phyloP scores from a whole-genome alignment of 2,329 filamentous ascomycete species.

The Saccharata proteae region DNA sequence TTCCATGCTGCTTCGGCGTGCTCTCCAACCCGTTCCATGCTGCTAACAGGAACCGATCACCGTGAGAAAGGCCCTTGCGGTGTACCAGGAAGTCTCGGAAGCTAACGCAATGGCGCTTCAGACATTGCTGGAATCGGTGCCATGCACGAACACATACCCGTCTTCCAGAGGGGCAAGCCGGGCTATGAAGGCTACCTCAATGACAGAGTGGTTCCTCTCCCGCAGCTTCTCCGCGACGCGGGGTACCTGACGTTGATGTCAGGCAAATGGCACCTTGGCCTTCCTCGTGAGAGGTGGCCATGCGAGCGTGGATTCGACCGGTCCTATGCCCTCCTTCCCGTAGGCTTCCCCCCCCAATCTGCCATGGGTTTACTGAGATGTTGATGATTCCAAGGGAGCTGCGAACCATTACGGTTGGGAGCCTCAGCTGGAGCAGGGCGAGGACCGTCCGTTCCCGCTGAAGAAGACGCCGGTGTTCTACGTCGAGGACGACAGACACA shows the following conservation, averaged over 20 bases:
- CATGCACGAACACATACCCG: slow-evolving; percentile 42
- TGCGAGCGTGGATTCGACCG: slow-evolving; percentile 10
- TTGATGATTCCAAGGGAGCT: slow-evolving; percentile 8
- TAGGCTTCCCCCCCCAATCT: not conserved
- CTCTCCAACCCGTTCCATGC: slow-evolving; percentile 53
- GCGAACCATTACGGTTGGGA: slow-evolving; percentile 27
- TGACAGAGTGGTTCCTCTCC: slow-evolving; percentile 44
- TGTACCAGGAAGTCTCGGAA: not conserved
- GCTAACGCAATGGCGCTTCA: not conserved
- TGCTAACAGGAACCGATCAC: slow-evolving; percentile 52
- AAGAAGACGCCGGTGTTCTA: slow-evolving; percentile 13
- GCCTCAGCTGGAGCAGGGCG: slow-evolving; percentile 14
- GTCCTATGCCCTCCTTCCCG: slow-evolving; percentile 9
- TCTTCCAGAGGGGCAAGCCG: slow-evolving; percentile 42
- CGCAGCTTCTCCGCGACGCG: slow-evolving; percentile 43
- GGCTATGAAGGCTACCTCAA: slow-evolving; percentile 55
- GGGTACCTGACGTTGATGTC: slow-evolving; percentile 12
- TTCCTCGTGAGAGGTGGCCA: slow-evolving; percentile 9
- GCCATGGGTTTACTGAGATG: not conserved
- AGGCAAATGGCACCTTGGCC: slow-evolving; percentile 12
- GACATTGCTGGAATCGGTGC: slow-evolving; percentile 47
- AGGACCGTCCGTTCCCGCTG: slow-evolving; percentile 10
- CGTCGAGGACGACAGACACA: slow-evolving; percentile 14
- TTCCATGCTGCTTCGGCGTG: slow-evolving; percentile 54
- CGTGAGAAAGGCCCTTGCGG: slow-evolving; percentile 14